Conservation (phyloP, 352 stramenopile genomes). For the Globisporangium barbulae region DNA sequence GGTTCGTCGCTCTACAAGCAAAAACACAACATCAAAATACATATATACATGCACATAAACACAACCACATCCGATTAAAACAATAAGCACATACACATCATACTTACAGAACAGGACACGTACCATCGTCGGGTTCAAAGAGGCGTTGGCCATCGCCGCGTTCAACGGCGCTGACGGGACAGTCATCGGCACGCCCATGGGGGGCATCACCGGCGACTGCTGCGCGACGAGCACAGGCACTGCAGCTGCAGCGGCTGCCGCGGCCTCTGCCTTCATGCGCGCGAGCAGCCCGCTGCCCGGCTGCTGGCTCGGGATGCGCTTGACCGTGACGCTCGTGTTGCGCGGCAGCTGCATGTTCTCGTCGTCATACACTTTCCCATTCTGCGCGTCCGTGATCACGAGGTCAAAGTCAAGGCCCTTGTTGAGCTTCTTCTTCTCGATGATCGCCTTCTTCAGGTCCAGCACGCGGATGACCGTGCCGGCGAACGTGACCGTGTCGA, state of each 20-base stretch:
- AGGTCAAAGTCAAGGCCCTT: conserved; percentile 92
- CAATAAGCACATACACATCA: conserved; percentile 8
- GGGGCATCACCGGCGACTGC: conserved; percentile 35
- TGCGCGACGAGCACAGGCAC: conserved; percentile 36
- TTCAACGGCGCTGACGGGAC: conserved; percentile 37
- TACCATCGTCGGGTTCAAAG: conserved; percentile 16
- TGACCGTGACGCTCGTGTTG: conserved; percentile 92
- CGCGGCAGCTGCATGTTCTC: conserved; percentile 87
- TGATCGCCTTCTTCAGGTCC: conserved; percentile 92
- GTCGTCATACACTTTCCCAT: conserved; percentile 90
- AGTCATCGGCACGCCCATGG: conserved; percentile 19
- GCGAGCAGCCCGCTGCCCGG: conserved; percentile 72
- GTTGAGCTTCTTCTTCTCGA: conserved; percentile 91
- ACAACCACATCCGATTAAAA: conserved; percentile 1
- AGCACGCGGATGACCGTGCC: conserved; percentile 84
- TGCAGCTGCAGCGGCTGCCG: conserved; percentile 46
- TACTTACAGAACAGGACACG: conserved; percentile 1
- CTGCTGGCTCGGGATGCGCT: conserved; percentile 84
- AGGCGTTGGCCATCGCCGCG: conserved; percentile 10
- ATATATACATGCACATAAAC: conserved; percentile 15
- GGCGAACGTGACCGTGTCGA: conserved; percentile 84
- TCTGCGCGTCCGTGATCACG: conserved; percentile 90
- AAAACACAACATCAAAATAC: conserved; percentile 7
- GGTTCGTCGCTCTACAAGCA: conserved; percentile 2
- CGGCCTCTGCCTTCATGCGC: conserved; percentile 84